Base-by-base conservation (phyloP, 2,329 filamentous ascomycete genomes). In the Pseudocercospora vitis region DNA sequence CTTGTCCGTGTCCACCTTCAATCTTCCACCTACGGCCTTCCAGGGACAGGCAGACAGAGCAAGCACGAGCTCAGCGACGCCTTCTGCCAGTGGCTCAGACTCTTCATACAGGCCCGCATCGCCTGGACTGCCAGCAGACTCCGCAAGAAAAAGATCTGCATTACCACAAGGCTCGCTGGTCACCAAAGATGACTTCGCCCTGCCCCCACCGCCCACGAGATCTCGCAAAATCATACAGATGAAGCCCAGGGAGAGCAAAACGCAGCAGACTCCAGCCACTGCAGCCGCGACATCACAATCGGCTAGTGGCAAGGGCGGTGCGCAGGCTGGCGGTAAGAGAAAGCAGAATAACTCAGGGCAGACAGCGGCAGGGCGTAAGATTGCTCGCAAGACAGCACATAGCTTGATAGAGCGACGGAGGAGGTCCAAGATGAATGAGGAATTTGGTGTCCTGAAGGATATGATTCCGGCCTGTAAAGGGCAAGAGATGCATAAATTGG, bases 211-310 rank as follows among this genome's bases (percentile, higher is more conserved):
- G 12, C 94, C 94, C 0, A 96, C 91, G 2, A 81, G 92, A 58
- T 89, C 90, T 35, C 86, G 92, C 65, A 97, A 95, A 76, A 97
- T 99, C 69, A 97, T 97, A 54, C 92, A 97, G 74, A 96, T 97
- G 91, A 96, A 95, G 73, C 92, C 84, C 8, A 77, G 78, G 56
- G 68, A 68, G 2, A 70, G 69, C 49, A 65, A 70, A 53, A 37
- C 71, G 68, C 63, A 69, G 65, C 58, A 58, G 11, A 19, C 35
- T 7, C 33, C 44, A 3, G 45, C 46, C 6, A 31, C 45, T n/a
- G 32, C 56, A 8, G 45, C 53, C 31, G 49, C 52, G 11, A 35
- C 50, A 14, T 44, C 61, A 12, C 49, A 59, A n/a, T 16, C 52
- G 3, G 29, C 44, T 2, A 53, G 57, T 18, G 63, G 57, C 14